phyloP scores from a whole-genome alignment of 2,329 filamentous ascomycete species.

The Claviceps sp. region DNA sequence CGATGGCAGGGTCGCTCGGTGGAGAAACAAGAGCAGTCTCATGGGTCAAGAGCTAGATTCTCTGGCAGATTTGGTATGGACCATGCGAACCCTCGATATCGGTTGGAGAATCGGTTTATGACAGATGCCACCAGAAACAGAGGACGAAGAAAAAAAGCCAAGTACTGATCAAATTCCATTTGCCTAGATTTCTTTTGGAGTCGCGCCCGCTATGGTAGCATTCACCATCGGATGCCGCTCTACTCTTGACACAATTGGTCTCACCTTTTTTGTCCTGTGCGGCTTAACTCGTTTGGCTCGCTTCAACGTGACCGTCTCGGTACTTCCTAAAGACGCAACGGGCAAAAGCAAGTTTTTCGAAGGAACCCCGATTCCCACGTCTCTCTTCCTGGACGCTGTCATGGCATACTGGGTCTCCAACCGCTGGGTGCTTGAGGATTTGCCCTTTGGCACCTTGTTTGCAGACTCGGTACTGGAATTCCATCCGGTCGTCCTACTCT shows the following conservation, averaged over 20 bases:
- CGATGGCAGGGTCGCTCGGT: slow-evolving; percentile 90
- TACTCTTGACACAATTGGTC: slow-evolving; percentile 60
- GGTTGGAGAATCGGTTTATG: not conserved
- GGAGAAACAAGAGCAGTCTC: slow-evolving; percentile 91
- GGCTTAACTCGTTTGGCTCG: slow-evolving; percentile 85
- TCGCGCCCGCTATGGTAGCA: slow-evolving; percentile 74
- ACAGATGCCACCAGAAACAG: not conserved
- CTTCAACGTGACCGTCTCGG: slow-evolving; percentile 90
- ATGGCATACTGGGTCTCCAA: slow-evolving; percentile 85
- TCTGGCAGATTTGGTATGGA: slow-evolving; percentile 73
- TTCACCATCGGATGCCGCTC: slow-evolving; percentile 85
- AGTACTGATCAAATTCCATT: not conserved
- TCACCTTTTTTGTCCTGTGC: slow-evolving; percentile 87
- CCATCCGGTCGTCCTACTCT: slow-evolving; percentile 69
- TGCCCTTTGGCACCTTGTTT: slow-evolving; percentile 64
- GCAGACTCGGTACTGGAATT: slow-evolving; percentile 61
- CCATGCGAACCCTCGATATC: not conserved
- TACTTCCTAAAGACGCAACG: slow-evolving; percentile 77
- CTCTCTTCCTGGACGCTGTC: slow-evolving; percentile 61
- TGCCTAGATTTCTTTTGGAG: slow-evolving; percentile 86
- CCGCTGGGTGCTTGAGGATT: slow-evolving; percentile 61
- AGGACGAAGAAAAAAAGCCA: not conserved
- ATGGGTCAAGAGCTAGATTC: slow-evolving; percentile 98
- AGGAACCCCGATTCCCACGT: slow-evolving; percentile 90
- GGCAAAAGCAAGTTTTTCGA: slow-evolving; percentile 96